A percentile compares a stretch with the other conserved stretches of the same genome.
Conservation (phyloP, 1,284 basidiomycete genomes). For the Ceratorhiza oryzae-sativae region DNA sequence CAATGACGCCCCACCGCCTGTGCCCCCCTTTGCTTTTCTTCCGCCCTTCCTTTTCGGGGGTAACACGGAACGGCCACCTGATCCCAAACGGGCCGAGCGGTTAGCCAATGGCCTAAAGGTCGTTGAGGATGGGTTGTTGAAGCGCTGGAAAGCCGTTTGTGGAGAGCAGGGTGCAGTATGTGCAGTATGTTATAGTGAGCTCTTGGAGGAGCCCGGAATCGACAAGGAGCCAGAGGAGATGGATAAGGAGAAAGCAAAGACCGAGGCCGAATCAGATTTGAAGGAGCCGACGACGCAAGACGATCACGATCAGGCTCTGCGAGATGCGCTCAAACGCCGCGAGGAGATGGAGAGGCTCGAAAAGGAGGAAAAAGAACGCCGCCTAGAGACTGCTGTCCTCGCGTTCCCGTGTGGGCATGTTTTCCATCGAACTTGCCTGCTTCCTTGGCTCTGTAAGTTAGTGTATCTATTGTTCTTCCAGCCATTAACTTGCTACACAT, state of each 20-base stretch:
- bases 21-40: neutral
- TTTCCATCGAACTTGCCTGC: conserved; percentile 75
- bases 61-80: conserved; percentile 1
- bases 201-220: conserved; percentile 32
- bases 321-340: conserved; percentile 17
- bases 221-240: conserved; percentile 18
- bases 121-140: conserved; percentile 17
- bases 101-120: conserved; percentile 28
- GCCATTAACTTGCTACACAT: neutral
- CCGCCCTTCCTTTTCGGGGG: conserved; percentile 21
- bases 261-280: neutral
- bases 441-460: conserved; percentile 70
- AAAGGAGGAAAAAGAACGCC: conserved; percentile 26
- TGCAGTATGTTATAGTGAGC: conserved; percentile 29
- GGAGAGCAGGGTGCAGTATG: conserved; percentile 30
- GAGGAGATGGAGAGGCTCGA: conserved; percentile 26
- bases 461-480: neutral
- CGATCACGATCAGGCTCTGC: conserved; percentile 13
- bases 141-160: conserved; percentile 33
- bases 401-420: conserved; percentile 77
- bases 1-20: neutral
- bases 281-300: neutral
- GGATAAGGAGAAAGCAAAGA: neutral
- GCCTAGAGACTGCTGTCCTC: conserved; percentile 53
- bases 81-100: conserved; percentile 30